Base-by-base conservation (phyloP, 352 stramenopile genomes). In the Globisporangium spinosum region DNA sequence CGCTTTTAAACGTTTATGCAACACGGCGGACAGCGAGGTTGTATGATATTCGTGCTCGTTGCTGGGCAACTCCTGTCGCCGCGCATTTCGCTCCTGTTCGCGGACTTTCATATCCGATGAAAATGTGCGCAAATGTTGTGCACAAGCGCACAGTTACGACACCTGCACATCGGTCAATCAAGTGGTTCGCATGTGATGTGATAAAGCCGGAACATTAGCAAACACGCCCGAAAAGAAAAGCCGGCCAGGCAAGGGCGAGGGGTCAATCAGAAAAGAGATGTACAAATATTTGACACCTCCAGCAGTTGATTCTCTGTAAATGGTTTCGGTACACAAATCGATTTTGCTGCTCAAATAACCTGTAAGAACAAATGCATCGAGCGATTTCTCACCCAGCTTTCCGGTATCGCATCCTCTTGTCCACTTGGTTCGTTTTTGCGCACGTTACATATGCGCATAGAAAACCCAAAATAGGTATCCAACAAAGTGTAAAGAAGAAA, bases 201-300 rank as follows among this genome's bases (percentile, higher is more conserved):
- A 65, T 65, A 56, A 58, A 65, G 60, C 49, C 60, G 60, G 60
- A 47, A 45, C 60, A 65, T 58, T 65, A 65, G 60, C 60, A 65
- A 23, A 27, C 60, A 12, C 7, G 0, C 29, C 40, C 23, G 17
- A n/a, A n/a, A 65, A 58, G 60, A 65, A 65, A 65, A 57, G 27
- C 20, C 25, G 32, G 1, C 25, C 40, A 12, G 45, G n/a, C 0
- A 27, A 17, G 27, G 25, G 40, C 9, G 6, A 22, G 40, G 40
- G 40, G 38, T 20, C 17, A n/a, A n/a, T 2, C 40, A 47, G 13
- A 47, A 20, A 47, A 20, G 13, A 20, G 12, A 43, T 43, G 35
- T 3, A 20, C 38, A 45, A 17, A 45, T 3, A 45, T 9, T 49
- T 22, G 40, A 8, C 40, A 49, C 40, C 40, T 49, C 15, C 6